A percentile compares a stretch with the other conserved stretches of the same genome.
phyloP scores from a whole-genome alignment of 1,139 yeast genomes.

The Suhomyces yuchorum region DNA sequence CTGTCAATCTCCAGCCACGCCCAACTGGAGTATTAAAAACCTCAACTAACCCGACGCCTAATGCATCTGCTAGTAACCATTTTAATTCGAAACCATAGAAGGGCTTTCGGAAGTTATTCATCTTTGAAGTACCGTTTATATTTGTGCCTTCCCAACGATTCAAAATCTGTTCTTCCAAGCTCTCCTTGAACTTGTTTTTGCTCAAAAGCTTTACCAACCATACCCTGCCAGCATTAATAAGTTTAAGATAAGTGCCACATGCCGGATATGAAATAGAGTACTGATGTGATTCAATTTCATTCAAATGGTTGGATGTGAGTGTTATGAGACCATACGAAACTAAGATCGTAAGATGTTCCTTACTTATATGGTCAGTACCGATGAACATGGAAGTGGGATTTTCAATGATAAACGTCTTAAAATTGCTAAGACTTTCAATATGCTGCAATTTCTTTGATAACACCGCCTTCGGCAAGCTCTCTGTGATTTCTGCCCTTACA shows the following conservation, averaged over 20 bases:
- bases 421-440: slow-evolving; percentile 25
- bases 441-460: slow-evolving; percentile 10
- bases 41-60: slow-evolving; percentile 71
- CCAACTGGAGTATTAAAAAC: slow-evolving; percentile 72
- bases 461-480: slow-evolving; percentile 8
- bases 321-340: slow-evolving; percentile 59
- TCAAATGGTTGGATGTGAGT: slow-evolving; percentile 50
- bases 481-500: slow-evolving; percentile 6
- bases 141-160: slow-evolving; percentile 52
- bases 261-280: slow-evolving; percentile 62
- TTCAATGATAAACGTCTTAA: slow-evolving; percentile 23
- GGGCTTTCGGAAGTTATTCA: slow-evolving; percentile 54
- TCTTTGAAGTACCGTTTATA: slow-evolving; percentile 30
- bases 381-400: slow-evolving; percentile 40
- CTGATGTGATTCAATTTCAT: slow-evolving; percentile 47
- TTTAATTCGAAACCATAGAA: slow-evolving; percentile 60
- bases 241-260: slow-evolving; percentile 57
- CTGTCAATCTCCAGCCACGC: slow-evolving; percentile 66
- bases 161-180: slow-evolving; percentile 50
- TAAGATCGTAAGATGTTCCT: slow-evolving; percentile 35
- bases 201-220: slow-evolving; percentile 53
- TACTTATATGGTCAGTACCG: slow-evolving; percentile 24
- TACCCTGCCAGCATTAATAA: slow-evolving; percentile 47
- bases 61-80: slow-evolving; percentile 66
- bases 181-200: slow-evolving; percentile 52